Conservation (phyloP, 192 early-diverging fungal species). For the Backusella morwellensis region DNA sequence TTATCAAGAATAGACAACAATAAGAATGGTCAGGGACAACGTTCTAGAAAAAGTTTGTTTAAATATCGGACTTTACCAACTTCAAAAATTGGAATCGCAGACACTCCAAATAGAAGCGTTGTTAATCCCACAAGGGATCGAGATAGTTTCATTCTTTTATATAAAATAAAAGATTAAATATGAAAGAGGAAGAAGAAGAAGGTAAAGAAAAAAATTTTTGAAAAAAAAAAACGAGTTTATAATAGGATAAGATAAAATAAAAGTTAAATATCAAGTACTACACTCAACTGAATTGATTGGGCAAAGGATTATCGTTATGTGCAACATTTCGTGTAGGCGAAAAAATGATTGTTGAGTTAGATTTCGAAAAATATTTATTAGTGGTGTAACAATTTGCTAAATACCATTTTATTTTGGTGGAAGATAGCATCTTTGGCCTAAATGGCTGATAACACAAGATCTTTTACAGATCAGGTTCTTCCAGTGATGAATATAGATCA, state of each 20-base stretch:
- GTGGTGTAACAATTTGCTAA: background rate
- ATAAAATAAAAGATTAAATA: background rate
- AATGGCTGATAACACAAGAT: background rate
- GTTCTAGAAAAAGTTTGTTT: background rate
- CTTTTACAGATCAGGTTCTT: background rate
- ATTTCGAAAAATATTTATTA: background rate
- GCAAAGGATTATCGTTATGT: background rate
- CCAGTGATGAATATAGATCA: background rate
- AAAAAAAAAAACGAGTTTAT: background rate
- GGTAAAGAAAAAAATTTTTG: background rate
- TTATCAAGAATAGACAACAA: background rate
- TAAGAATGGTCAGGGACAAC: background rate
- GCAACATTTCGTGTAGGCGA: background rate
- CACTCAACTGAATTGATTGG: background rate
- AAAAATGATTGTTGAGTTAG: background rate
- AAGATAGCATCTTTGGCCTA: background rate
- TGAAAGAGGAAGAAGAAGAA: background rate
- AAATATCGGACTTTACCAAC: background rate
- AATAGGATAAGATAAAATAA: background rate
- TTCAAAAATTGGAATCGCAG: conserved; percentile 10
- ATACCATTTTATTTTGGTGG: background rate
- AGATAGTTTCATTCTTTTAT: background rate
- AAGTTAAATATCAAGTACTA: background rate
- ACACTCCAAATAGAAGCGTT: background rate
- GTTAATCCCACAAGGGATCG: background rate